phyloP scores from a whole-genome alignment of 805 yeast genomes.

The Candida pseudoglaebosa region DNA sequence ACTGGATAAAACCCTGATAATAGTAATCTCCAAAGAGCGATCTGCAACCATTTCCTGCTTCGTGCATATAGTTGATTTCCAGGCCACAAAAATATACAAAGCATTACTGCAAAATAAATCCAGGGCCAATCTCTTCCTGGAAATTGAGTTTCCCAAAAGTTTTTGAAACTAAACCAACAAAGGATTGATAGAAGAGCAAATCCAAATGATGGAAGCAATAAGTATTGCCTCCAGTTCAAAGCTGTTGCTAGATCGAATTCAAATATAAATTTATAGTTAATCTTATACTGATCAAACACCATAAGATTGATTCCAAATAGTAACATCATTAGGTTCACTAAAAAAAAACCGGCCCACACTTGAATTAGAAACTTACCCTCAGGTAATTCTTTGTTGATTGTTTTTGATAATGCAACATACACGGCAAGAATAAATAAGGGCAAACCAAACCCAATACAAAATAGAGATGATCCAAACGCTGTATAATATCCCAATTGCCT shows the following conservation, averaged over 20 bases:
- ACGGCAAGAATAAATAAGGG: constrained; percentile 66
- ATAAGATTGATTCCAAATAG: constrained; percentile 66
- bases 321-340: constrained; percentile 55
- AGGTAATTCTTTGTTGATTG: constrained; percentile 36
- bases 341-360: constrained; percentile 88
- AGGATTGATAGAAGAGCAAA: constrained; percentile 56
- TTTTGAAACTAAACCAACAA: constrained; percentile 71
- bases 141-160: constrained; percentile 57
- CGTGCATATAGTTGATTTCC: constrained; percentile 49
- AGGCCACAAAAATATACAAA: constrained; percentile 57
- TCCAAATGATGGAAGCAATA: constrained; percentile 58
- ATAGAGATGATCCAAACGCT: constrained; percentile 59
- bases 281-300: constrained; percentile 69
- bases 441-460: constrained; percentile 63
- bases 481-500: constrained; percentile 31
- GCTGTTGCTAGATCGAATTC: constrained; percentile 74
- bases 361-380: constrained; percentile 68
- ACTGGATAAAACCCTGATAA: constrained; percentile 90
- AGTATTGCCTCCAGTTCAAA: constrained; percentile 61
- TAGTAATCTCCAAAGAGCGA: constrained; percentile 66
- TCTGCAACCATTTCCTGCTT: constrained; percentile 76
- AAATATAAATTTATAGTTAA: constrained; percentile 88
- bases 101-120: constrained; percentile 56
- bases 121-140: constrained; percentile 80
- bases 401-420: constrained; percentile 44